Base-by-base conservation (phyloP, 192 early-diverging fungal species). In the Backusella morwellensis region DNA sequence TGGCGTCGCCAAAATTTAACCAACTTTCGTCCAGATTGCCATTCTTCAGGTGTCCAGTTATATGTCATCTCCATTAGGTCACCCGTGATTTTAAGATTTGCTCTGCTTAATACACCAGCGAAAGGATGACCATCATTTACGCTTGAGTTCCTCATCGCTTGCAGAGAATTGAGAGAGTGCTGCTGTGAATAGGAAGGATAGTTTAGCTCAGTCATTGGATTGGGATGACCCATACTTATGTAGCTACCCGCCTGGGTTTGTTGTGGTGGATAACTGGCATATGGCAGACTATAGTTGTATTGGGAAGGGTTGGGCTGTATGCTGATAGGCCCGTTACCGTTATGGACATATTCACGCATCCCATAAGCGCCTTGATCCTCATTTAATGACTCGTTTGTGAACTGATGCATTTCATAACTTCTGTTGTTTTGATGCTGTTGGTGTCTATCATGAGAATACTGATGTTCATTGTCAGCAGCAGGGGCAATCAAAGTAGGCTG, bases 1-100 rank as follows among this genome's bases (percentile, higher is more conserved):
- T 91, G 91, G 19, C 88, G 86, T 70, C 91, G 85, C 90, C 92
- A 91, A 75, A 94, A 93, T 83, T 93, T 91, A 17, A 94, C 92
- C 17, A 94, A 77, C 17, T 92, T 88, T 19, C 93, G 85, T 9
- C 90, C 87, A 50, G 84, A 81, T 50, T 88, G 85, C 80, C 86
- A 88, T 79, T 94, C 93, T 54, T 92, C 88, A 21, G 87, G 77
- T 0, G 88, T 80, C 93, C 93, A 94, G 52, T 89, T 86, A 71
- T 85, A 76, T 70, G 89, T 85, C 91, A 92, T 92, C 70, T 86
- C 86, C 42, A 90, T 88, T 52, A 93, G 78, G 78, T 94, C 88
- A 78, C 86, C 92, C 23, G 87, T 84, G 73, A 93, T 90, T 80
- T 91, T 88, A 63, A 93, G 80, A 72, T 88, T 91, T 41, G 92